Evolutionary conservation across 2,329 filamentous ascomycete species (phyloP), one percentile per base, ranked within the genome.

Genomic region (Xylaria sp.): DNA sequence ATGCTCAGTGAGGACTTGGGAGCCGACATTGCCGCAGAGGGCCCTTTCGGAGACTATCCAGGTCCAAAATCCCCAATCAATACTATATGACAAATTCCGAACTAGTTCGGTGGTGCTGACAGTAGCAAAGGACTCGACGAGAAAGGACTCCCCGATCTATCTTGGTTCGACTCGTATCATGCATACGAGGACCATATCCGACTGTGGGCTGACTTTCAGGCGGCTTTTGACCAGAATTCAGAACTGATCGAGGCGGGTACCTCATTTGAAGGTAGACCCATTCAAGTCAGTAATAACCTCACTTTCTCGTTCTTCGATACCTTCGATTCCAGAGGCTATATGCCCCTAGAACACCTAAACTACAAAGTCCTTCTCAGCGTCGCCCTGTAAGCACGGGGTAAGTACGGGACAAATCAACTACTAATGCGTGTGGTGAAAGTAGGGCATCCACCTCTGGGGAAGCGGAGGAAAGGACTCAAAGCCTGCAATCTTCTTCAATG

Each of bases 391-490:
- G n/a, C n/a, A n/a, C n/a, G n/a, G n/a, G n/a, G n/a, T n/a, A n/a
- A n/a, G n/a, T n/a, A n/a, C n/a, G n/a, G n/a, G 16, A 34, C 16
- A 13, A 13, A 6, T 4, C 9, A 34, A 13, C 9, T 34, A 13
- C 29, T 34, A 34, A 34, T 3, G 8, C 9, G 4, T 13, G 29
- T 11, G 29, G 11, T 34, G 8, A 34, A 34, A 34, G 16, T 7
- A 34, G 17, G 89, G 85, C 17, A 74, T 83, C 40, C 80, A 82
- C 63, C 72, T 83, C 52, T 82, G 75, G 71, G 80, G 80, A n/a
- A 72, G 64, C 49, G 64, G 65, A 0, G 73, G 74, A 17, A 76
- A 72, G 59, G 72, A 75, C 26, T 71, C 66, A 41, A 79, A 78
- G 66, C 77, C 77, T 9, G 80, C 78, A 5, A 69, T 82, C 17